Evolutionary conservation across 1,139 yeast genomes (phyloP).

Genomic region (Kodamaea anthophila): DNA sequence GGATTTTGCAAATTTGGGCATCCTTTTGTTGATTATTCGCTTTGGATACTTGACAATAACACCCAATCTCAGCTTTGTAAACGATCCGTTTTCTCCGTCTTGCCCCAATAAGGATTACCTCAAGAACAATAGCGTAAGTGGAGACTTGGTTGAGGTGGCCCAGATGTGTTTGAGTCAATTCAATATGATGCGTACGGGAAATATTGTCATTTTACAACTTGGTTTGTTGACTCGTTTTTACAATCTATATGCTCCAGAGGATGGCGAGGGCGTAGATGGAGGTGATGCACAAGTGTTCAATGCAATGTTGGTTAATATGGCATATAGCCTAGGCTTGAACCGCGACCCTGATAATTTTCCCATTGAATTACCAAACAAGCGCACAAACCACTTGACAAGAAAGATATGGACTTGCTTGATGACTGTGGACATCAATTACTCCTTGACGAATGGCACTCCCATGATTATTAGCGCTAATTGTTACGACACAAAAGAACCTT

Average conservation of each 20-base stretch:
- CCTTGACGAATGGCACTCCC: constrained; percentile 34
- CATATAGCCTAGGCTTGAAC: constrained; percentile 41
- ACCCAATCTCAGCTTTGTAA: constrained; percentile 22
- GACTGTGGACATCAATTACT: constrained; percentile 30
- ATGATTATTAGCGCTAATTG: constrained; percentile 22
- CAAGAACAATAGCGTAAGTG: constrained; percentile 24
- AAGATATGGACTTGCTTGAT: constrained; percentile 31
- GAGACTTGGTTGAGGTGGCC: constrained; percentile 31
- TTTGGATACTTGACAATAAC: constrained; percentile 19
- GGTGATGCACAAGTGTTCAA: constrained; percentile 37
- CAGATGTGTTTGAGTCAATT: constrained; percentile 34
- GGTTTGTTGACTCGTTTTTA: constrained; percentile 34
- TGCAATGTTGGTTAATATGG: constrained; percentile 38
- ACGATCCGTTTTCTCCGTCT: constrained; percentile 21
- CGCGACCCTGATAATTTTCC: constrained; percentile 34
- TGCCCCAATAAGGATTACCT: constrained; percentile 22
- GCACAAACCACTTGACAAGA: constrained; percentile 26
- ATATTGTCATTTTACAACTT: constrained; percentile 47
- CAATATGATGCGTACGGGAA: constrained; percentile 35
- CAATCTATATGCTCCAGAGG: constrained; percentile 44
- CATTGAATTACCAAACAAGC: constrained; percentile 16
- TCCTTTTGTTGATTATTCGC: constrained; percentile 18
- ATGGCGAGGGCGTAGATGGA: constrained; percentile 45
- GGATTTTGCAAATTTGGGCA: constrained; percentile 22
- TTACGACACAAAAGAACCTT: constrained; percentile 29